A percentile compares a stretch with the other conserved stretches of the same genome.
These are phyloP conservation scores for Colletotrichum costaricense DNA, from an alignment of 2,329 filamentous ascomycete genomes.

Conservation along the genomic window DNA sequence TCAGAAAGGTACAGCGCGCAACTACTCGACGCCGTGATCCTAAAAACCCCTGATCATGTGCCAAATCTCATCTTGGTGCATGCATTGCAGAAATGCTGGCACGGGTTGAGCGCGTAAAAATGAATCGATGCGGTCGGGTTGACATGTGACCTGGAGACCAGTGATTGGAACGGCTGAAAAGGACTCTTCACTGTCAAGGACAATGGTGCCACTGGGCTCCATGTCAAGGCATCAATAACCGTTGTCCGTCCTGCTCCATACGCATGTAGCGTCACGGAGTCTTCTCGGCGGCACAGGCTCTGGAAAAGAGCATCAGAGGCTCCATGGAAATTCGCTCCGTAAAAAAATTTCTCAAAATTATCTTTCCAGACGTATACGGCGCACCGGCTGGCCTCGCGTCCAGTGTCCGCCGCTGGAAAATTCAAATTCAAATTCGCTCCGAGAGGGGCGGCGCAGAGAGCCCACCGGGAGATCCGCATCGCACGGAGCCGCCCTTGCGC, in stretches of 20 bases:
- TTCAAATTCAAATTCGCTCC: conserved; percentile 8
- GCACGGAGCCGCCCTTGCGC: conserved; percentile 19
- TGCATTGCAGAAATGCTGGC: not conserved
- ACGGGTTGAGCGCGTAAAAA: not conserved
- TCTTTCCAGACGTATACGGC: conserved; percentile 2
- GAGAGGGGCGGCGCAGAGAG: conserved; percentile 1
- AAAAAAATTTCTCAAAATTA: not conserved
- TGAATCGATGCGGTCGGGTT: not conserved
- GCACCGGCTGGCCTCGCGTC: not conserved
- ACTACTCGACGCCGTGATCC: not conserved
- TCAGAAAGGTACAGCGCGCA: not conserved
- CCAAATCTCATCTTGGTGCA: too few species aligned
- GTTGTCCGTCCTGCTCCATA: not conserved
- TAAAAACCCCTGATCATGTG: not conserved
- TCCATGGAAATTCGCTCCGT: not conserved
- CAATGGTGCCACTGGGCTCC: not conserved
- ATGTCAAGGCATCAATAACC: not conserved
- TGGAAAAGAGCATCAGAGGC: not conserved
- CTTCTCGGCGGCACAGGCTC: not conserved
- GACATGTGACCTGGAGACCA: not conserved
- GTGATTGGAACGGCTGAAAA: conserved; percentile 18
- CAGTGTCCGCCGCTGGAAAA: conserved; percentile 17
- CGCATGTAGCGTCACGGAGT: not conserved
- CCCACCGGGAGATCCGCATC: conserved; percentile 26
- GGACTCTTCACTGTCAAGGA: not conserved